Percentiles rank a stretch among this genome's conserved stretches.
Evolutionary conservation across 2,329 filamentous ascomycete species (phyloP).

Genomic region (Fusarium sp.): DNA sequence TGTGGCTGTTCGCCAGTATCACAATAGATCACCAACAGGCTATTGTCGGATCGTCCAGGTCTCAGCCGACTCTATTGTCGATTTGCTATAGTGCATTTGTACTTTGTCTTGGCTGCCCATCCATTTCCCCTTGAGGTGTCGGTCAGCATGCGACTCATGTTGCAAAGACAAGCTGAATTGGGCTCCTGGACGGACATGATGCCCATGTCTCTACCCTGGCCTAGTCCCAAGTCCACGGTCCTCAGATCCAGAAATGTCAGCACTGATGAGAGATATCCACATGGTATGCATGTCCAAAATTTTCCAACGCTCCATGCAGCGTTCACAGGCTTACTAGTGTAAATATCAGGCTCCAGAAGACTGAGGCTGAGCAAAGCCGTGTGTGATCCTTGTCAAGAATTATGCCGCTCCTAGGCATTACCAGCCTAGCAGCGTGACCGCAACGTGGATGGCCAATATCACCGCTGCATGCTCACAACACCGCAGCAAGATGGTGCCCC

Average conservation of each 20-base stretch:
- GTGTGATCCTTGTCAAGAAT: slow-evolving; percentile 11
- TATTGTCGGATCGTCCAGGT: slow-evolving; percentile 32
- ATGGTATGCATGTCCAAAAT: slow-evolving; percentile 12
- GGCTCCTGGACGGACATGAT: not conserved
- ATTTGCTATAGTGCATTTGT: not conserved
- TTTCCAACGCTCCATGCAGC: not conserved
- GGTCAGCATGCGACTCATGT: slow-evolving; percentile 5
- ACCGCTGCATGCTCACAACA: slow-evolving; percentile 23
- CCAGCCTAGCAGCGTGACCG: slow-evolving; percentile 24
- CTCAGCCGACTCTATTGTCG: slow-evolving; percentile 15
- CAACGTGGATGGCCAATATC: slow-evolving; percentile 19
- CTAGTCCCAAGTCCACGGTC: slow-evolving; percentile 8
- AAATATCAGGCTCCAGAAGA: slow-evolving; percentile 12
- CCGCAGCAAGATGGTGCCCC: slow-evolving; percentile 27
- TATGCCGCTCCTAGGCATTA: slow-evolving; percentile 10
- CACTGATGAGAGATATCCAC: slow-evolving; percentile 22
- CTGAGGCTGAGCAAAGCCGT: slow-evolving; percentile 33
- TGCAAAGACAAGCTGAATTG: not conserved
- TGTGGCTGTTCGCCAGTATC: slow-evolving; percentile 19
- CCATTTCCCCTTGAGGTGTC: not conserved
- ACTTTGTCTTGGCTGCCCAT: not conserved
- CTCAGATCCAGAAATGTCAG: slow-evolving; percentile 28
- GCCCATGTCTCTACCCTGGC: slow-evolving; percentile 21
- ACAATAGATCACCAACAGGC: slow-evolving; percentile 8
- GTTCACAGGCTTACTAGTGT: slow-evolving; percentile 5